phyloP scores from a whole-genome alignment of 768 basidiomycete genomes.

The Podaxis sp. region DNA sequence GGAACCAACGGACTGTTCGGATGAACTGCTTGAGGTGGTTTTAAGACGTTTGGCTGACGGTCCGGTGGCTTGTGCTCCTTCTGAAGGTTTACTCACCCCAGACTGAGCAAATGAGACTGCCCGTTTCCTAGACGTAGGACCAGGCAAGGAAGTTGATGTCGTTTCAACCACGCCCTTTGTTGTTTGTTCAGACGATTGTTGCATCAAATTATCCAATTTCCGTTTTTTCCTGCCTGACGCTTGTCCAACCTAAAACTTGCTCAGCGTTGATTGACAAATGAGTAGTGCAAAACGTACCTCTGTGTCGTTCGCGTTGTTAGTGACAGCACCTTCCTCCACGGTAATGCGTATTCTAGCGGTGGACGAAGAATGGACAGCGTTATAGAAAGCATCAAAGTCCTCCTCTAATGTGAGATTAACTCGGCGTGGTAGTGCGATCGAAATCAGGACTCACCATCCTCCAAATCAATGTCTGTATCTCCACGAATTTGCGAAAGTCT shows the following conservation, averaged over 20 bases:
- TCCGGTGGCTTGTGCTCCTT: neutral
- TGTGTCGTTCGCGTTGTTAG: neutral
- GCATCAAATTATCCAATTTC: neutral
- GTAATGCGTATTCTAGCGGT: slow-evolving; percentile 37
- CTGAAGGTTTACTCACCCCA: neutral
- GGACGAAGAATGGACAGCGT: slow-evolving; percentile 36
- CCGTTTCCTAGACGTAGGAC: slow-evolving; percentile 11
- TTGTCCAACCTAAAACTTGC: neutral
- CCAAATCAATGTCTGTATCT: slow-evolving; percentile 59
- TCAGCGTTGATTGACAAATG: neutral
- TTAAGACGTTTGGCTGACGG: slow-evolving; percentile 6
- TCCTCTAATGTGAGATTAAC: slow-evolving; percentile 47
- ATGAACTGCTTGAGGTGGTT: neutral
- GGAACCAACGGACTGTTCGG: neutral
- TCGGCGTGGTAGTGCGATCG: slow-evolving; percentile 2
- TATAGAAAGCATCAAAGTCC: slow-evolving; percentile 73
- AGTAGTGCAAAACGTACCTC: neutral
- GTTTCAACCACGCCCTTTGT: neutral
- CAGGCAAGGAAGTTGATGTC: neutral
- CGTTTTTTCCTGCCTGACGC: slow-evolving; percentile 1
- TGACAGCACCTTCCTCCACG: slow-evolving; percentile 20
- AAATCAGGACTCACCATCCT: slow-evolving; percentile 55
- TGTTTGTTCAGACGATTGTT: neutral
- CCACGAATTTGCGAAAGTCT: slow-evolving; percentile 52
- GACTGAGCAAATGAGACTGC: slow-evolving; percentile 3